phyloP scores from a whole-genome alignment of 2,329 filamentous ascomycete species.

The Scedosporium apiospermum region DNA sequence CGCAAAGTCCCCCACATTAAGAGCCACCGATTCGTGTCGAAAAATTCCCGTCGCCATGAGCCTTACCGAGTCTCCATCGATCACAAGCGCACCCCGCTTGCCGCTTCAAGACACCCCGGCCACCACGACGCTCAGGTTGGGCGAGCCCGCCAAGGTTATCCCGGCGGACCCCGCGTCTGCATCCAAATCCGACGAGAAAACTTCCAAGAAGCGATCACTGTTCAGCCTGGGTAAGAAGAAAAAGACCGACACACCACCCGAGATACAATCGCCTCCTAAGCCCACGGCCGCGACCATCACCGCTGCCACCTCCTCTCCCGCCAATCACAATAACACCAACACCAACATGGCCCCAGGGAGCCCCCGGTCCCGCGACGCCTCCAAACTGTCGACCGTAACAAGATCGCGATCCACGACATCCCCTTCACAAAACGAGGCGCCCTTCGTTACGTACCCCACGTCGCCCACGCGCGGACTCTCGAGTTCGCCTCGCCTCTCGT shows the following conservation, averaged over 20 bases:
- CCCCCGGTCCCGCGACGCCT: conserved; percentile 16
- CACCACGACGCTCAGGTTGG: not conserved
- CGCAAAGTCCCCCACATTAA: not conserved
- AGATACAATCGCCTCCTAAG: conserved; percentile 23
- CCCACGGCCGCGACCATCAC: conserved; percentile 7
- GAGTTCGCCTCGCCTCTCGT: conserved; percentile 65
- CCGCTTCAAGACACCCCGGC: not conserved
- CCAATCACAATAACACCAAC: no score
- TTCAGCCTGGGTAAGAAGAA: conserved; percentile 56
- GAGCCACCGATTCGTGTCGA: no score
- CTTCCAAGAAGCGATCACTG: conserved; percentile 45
- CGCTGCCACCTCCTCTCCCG: not conserved
- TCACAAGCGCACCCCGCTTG: not conserved
- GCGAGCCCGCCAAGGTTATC: not conserved
- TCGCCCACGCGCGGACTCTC: conserved; percentile 60
- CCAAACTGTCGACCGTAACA: conserved; percentile 26
- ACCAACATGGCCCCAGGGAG: conserved; percentile 5
- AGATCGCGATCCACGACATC: conserved; percentile 28
- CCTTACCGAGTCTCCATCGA: conserved; percentile 11
- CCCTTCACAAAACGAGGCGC: conserved; percentile 30
- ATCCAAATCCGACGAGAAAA: not conserved
- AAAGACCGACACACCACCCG: conserved; percentile 24
- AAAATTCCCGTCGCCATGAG: not conserved
- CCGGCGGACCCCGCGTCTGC: not conserved
- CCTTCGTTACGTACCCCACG: conserved; percentile 37